Evolutionary conservation across 768 basidiomycete genomes (phyloP).

Genomic region (Russula dissimulans): DNA sequence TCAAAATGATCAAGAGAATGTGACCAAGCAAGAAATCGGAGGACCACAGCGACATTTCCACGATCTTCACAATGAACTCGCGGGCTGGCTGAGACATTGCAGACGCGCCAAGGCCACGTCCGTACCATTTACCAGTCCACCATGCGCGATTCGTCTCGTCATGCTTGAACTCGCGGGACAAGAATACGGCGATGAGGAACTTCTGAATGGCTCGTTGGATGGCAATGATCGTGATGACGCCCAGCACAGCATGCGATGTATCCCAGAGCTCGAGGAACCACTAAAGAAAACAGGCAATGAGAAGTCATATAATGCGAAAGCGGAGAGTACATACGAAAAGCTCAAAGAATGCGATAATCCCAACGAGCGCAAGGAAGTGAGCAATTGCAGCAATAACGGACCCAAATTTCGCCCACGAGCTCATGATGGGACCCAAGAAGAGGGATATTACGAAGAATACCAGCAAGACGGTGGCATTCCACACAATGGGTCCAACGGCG

Average conservation of each 20-base stretch:
- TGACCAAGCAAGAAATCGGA: slow-evolving; percentile 88
- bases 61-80: slow-evolving; percentile 96
- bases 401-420: slow-evolving; percentile 78
- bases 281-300: slow-evolving; percentile 31
- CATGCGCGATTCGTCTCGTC: slow-evolving; percentile 98
- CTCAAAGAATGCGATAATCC: slow-evolving; percentile 86
- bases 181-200: slow-evolving; percentile 85
- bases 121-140: slow-evolving; percentile 99
- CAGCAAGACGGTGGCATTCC: slow-evolving; percentile 86
- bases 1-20: slow-evolving; percentile 82
- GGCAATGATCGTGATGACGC: slow-evolving; percentile 82
- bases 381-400: slow-evolving; percentile 89
- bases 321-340: slow-evolving; percentile 66
- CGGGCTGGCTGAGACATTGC: slow-evolving; percentile 97
- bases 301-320: slow-evolving; percentile 15
- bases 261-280: slow-evolving; percentile 96
- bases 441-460: slow-evolving; percentile 86
- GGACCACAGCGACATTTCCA: slow-evolving; percentile 92
- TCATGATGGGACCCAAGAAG: slow-evolving; percentile 85
- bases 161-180: slow-evolving; percentile 97
- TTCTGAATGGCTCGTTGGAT: slow-evolving; percentile 93
- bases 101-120: slow-evolving; percentile 80
- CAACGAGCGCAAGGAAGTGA: slow-evolving; percentile 73
- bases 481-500: slow-evolving; percentile 86
- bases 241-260: slow-evolving; percentile 85